These are phyloP conservation scores for Tardiomyces digboiensis DNA, from an alignment of 1,139 yeast genomes.

Conservation along the genomic window DNA sequence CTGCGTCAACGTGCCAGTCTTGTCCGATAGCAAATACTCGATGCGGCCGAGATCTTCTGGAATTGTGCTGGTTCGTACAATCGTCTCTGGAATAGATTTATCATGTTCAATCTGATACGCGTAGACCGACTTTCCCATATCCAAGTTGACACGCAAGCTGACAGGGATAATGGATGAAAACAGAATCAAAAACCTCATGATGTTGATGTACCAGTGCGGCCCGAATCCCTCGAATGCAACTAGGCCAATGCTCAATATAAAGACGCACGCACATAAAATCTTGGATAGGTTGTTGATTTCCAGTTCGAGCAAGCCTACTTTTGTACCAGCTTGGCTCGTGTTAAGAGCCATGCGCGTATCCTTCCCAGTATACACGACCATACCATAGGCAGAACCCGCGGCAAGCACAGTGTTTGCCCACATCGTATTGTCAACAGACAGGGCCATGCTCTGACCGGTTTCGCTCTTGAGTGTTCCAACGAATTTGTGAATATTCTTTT, in stretches of 20 bases:
- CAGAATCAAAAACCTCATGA: conserved; percentile 80
- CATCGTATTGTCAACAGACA: conserved; percentile 81
- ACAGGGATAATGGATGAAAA: conserved; percentile 97
- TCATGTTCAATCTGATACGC: conserved; percentile 95
- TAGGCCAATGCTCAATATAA: conserved; percentile 61
- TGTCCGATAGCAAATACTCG: conserved; percentile 86
- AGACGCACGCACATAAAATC: conserved; percentile 80
- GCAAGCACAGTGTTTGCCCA: conserved; percentile 99
- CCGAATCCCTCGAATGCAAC: conserved; percentile 78
- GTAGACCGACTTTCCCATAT: conserved; percentile 91
- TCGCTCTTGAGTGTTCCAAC: conserved; percentile 57
- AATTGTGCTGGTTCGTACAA: conserved; percentile 94
- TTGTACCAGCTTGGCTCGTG: conserved; percentile 83
- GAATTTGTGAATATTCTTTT: conserved; percentile 74
- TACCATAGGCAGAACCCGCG: conserved; percentile 83
- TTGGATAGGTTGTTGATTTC: conserved; percentile 89
- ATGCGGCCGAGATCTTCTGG: conserved; percentile 97
- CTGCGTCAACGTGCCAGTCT: conserved; percentile 96
- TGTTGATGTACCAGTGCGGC: conserved; percentile 76
- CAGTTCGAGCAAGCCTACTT: conserved; percentile 79
- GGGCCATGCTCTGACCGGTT: conserved; percentile 50
- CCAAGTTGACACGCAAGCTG: conserved; percentile 85
- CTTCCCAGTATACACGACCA: conserved; percentile 80
- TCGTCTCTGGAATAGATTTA: conserved; percentile 65
- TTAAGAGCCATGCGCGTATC: conserved; percentile 95